Conservation (phyloP, 306 rosid species). For the Medicago ruthenica region DNA sequence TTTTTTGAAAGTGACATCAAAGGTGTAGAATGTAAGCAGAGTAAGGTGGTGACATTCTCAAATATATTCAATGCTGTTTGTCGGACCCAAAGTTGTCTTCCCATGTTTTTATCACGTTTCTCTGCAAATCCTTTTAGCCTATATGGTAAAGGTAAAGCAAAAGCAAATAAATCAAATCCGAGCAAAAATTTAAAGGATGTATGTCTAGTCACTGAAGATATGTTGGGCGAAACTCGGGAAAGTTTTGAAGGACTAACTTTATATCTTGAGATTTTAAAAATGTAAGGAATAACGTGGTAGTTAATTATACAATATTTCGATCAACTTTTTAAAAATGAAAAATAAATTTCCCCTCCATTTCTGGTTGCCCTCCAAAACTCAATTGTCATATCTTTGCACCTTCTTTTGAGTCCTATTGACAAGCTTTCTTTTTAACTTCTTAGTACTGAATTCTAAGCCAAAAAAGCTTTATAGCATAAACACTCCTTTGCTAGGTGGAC, state of each 20-base stretch:
- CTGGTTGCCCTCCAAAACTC: too few relatives aligned
- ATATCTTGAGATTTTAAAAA: too few relatives aligned
- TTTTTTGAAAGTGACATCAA: conserved; percentile 37
- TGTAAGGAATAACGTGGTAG: too few relatives aligned
- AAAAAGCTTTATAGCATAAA: neutral
- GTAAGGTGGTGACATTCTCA: conserved; percentile 41
- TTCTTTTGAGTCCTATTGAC: too few relatives aligned
- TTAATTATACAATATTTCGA: too few relatives aligned
- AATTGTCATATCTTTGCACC: too few relatives aligned
- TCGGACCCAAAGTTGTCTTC: conserved; percentile 48
- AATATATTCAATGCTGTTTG: conserved; percentile 41
- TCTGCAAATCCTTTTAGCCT: conserved; percentile 6
- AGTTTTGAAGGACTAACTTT: too few relatives aligned
- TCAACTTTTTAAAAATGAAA: too few relatives aligned
- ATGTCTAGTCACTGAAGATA: conserved; percentile 33
- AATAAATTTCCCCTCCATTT: too few relatives aligned
- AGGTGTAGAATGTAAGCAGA: conserved; percentile 38
- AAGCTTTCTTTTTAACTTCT: conserved; percentile 17
- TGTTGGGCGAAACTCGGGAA: too few relatives aligned
- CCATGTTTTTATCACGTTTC: conserved; percentile 18
- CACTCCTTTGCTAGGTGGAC: neutral
- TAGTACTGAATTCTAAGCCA: conserved; percentile 24
- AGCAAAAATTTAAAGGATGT: conserved; percentile 35
- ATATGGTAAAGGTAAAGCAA: conserved; percentile 36
- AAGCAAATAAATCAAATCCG: conserved; percentile 38